Percentiles rank a stretch among this genome's conserved stretches.
Evolutionary conservation across 2,329 filamentous ascomycete species (phyloP).

Genomic region (Fusarium euwallaceae): DNA sequence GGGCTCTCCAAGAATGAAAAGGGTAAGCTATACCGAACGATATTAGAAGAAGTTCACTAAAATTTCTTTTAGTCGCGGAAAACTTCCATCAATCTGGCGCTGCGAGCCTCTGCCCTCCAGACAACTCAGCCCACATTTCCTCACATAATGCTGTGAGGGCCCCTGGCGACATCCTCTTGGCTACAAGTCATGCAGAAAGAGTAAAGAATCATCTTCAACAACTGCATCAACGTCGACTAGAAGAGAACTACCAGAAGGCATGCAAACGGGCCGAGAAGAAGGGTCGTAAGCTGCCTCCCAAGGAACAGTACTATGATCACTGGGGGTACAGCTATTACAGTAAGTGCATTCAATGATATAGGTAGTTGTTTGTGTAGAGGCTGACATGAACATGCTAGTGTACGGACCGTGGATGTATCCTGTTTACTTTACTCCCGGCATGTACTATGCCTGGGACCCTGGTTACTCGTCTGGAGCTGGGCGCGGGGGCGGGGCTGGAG

Average conservation of each 20-base stretch:
- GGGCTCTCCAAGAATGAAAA: constrained; percentile 61
- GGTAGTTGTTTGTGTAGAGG: not conserved
- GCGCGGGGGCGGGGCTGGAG: constrained; percentile 48
- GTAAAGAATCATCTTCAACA: constrained; percentile 29
- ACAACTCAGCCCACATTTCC: constrained; percentile 77
- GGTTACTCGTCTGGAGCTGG: constrained; percentile 50
- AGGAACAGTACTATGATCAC: constrained; percentile 65
- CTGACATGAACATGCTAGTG: constrained; percentile 39
- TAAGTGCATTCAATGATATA: constrained; percentile 18
- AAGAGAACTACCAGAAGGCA: constrained; percentile 71
- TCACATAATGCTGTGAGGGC: constrained; percentile 74
- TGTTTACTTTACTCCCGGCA: constrained; percentile 56
- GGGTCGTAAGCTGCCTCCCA: constrained; percentile 61
- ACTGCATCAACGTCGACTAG: constrained; percentile 52
- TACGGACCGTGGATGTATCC: constrained; percentile 62
- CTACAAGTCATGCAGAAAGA: constrained; percentile 12
- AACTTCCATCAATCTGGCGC: constrained; percentile 62
- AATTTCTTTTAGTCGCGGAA: constrained; percentile 47
- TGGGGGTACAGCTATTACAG: constrained; percentile 67
- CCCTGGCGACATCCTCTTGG: constrained; percentile 7
- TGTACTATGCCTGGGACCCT: constrained; percentile 62
- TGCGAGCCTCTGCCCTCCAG: constrained; percentile 64
- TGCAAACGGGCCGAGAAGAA: constrained; percentile 63
- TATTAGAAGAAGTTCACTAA: not conserved
- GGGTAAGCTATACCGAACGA: constrained; percentile 42